phyloP scores from a whole-genome alignment of 306 rosid genomes.

The Rosa lucieae region DNA sequence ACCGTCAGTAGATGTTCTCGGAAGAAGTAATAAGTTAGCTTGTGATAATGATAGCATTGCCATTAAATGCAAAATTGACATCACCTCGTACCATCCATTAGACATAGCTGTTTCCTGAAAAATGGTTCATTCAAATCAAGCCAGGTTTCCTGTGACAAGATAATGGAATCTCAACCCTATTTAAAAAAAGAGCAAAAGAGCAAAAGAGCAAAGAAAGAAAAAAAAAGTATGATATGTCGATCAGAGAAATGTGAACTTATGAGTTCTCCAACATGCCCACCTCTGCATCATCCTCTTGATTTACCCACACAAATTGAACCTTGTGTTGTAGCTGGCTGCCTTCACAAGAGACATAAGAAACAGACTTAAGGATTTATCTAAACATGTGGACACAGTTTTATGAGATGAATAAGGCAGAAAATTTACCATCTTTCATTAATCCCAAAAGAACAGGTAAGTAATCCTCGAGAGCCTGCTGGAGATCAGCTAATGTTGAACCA shows the following conservation, averaged over 20 bases:
- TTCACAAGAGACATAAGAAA: constrained; percentile 38
- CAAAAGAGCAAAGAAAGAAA: neutral
- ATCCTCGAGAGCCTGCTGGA: constrained; percentile 87
- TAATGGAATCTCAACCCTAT: constrained; percentile 19
- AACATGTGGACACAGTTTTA: constrained; percentile 26
- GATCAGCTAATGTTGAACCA: constrained; percentile 86
- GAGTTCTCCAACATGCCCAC: constrained; percentile 35
- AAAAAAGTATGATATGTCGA: neutral
- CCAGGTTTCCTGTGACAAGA: constrained; percentile 24
- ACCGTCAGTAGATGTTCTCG: constrained; percentile 85
- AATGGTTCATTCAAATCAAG: constrained; percentile 25
- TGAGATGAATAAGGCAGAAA: constrained; percentile 12
- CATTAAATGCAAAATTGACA: constrained; percentile 94
- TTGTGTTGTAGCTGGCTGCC: constrained; percentile 93
- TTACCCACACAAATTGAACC: constrained; percentile 85
- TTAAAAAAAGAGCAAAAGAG: no score
- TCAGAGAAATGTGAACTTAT: neutral
- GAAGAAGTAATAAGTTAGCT: constrained; percentile 95
- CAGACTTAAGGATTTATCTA: constrained; percentile 24
- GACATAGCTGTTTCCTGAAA: constrained; percentile 89
- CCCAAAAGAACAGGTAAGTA: constrained; percentile 94
- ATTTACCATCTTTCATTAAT: constrained; percentile 87
- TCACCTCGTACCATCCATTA: constrained; percentile 92
- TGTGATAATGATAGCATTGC: constrained; percentile 80
- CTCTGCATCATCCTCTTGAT: constrained; percentile 96